Conservation (phyloP, 2,329 filamentous ascomycete species). For the Sarocladium kiliense region DNA sequence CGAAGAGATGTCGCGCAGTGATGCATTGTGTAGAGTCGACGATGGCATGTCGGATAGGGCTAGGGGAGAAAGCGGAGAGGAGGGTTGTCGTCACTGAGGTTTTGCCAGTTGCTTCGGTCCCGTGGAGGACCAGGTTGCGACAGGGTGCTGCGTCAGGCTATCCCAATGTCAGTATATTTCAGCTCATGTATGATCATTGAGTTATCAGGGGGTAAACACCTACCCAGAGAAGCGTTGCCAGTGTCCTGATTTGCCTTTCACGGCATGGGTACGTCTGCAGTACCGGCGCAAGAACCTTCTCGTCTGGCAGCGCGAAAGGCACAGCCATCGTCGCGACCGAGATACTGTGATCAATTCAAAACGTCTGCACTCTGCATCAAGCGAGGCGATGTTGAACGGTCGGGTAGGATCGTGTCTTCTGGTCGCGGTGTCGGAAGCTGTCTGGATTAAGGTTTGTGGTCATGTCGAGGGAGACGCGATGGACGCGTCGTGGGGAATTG, state of each 20-base stretch:
- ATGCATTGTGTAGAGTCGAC: constrained; percentile 72
- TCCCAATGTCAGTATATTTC: no score
- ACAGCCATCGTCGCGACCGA: constrained; percentile 23
- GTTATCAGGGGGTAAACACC: no score
- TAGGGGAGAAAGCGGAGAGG: constrained; percentile 18
- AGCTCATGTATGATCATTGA: no score
- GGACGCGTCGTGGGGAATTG: neutral
- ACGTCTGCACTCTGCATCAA: no score
- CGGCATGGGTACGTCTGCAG: constrained; percentile 49
- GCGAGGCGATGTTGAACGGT: no score
- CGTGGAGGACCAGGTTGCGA: constrained; percentile 72
- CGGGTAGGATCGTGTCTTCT: no score
- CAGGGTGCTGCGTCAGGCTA: constrained; percentile 66
- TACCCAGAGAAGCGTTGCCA: constrained; percentile 51
- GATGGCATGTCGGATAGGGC: constrained; percentile 49
- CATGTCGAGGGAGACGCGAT: constrained; percentile 6
- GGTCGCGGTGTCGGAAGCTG: no score
- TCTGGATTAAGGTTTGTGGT: no score
- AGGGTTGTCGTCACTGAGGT: constrained; percentile 59
- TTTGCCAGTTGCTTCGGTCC: constrained; percentile 84
- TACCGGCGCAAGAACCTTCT: constrained; percentile 41
- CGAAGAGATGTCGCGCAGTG: constrained; percentile 70
- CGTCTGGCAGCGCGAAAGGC: constrained; percentile 48
- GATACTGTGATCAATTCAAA: neutral
- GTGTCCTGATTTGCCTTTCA: constrained; percentile 52